Evolutionary conservation across 2,329 filamentous ascomycete species (phyloP), one percentile per base, ranked within the genome.

Genomic region (Tolypocladium guangdongense): DNA sequence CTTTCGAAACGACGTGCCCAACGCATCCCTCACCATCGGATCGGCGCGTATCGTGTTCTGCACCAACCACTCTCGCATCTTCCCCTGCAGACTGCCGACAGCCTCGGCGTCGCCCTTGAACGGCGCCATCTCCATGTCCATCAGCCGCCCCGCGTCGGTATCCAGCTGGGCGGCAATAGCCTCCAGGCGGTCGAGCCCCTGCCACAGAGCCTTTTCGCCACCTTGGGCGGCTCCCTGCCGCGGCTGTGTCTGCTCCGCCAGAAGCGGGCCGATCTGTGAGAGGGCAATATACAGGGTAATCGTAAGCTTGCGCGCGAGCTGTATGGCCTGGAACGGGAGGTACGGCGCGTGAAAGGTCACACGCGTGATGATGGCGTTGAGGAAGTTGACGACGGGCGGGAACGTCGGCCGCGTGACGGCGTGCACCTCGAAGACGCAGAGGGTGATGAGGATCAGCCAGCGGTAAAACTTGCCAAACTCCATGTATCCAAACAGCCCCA

Each of bases 61-160:
- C 50, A 96, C 83, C 60, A 97, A 74, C 79, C 90, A 95, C 63
- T 93, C 88, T 69, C 85, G 87, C 71, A 96, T 80, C 62, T 86
- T 87, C 41, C 78, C 78, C 57, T 83, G 80, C 18, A 73, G 57
- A 39, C 82, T 82, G 46, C 74, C 75, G 48, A 86, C 73, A n/a
- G 75, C 76, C 56, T 80, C 78, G 37, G 78, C 72, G 63, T 95
- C 86, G n/a, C 84, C 85, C 50, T 77, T 81, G 68, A 90, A 96
- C 0, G 92, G 92, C 51, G 83, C 83, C 68, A 91, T 79, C 63
- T 95, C 90, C 66, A 95, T 75, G 48, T 86, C 83, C 65, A 96
- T 72, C 56, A 95, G 68, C 52, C 86, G 77, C 7, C 74, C 72
- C 0, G 86, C 78, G 64, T 96, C 90, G n/a, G 71, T 68, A 59